Conservation (phyloP, 2,329 filamentous ascomycete genomes). For the Penicillium glabrum region DNA sequence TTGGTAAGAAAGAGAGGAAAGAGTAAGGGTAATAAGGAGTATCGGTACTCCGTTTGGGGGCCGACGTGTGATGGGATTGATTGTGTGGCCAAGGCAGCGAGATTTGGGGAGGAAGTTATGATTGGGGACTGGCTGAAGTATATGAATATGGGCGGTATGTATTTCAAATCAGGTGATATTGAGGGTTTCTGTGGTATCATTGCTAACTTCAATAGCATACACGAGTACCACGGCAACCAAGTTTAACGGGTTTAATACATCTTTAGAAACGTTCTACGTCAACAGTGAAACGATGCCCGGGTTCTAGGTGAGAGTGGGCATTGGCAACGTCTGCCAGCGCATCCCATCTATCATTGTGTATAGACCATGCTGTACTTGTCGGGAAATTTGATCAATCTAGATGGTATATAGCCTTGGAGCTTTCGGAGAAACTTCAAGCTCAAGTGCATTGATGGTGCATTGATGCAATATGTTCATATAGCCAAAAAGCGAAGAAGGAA, state of each 20-base stretch:
- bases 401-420: no score
- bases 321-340: no score
- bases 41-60: constrained; percentile 29
- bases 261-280: constrained; percentile 19
- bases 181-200: background rate
- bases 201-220: constrained; percentile 12
- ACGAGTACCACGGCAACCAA: constrained; percentile 18
- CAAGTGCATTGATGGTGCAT: no score
- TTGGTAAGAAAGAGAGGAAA: background rate
- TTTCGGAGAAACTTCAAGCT: no score
- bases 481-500: background rate
- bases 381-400: no score
- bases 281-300: constrained; percentile 23
- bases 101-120: constrained; percentile 16
- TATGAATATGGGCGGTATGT: constrained; percentile 30
- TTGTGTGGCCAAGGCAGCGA: constrained; percentile 16
- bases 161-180: background rate
- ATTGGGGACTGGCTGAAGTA: constrained; percentile 29
- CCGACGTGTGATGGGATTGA: constrained; percentile 31
- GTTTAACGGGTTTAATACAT: constrained; percentile 25
- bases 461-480: no score
- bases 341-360: no score
- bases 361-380: no score
- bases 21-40: background rate
- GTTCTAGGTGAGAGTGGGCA: background rate